phyloP scores from a whole-genome alignment of 176 grass and related monocot genomes.

The Raddia distichophylla region DNA sequence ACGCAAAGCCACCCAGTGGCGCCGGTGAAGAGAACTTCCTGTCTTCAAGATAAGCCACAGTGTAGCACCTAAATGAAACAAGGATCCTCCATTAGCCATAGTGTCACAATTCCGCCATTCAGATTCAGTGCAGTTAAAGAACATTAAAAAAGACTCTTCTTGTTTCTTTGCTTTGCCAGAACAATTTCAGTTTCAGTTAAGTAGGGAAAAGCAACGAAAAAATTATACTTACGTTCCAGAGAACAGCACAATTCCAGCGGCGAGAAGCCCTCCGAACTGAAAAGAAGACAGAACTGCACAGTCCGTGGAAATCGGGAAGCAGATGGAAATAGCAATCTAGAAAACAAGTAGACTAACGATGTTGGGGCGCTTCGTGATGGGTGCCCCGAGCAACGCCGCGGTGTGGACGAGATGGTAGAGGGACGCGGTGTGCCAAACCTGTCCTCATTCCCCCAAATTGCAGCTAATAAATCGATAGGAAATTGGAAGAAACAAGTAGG shows the following conservation, averaged over 20 bases:
- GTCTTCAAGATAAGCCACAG: slow-evolving; percentile 83
- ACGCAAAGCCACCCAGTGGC: slow-evolving; percentile 86
- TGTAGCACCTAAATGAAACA: slow-evolving; percentile 70
- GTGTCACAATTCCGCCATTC: not conserved
- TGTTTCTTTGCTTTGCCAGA: not conserved
- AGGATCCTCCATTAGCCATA: not conserved
- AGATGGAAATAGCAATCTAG: not conserved
- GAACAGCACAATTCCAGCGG: slow-evolving; percentile 77
- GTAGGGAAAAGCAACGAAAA: not conserved
- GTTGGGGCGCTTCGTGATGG: slow-evolving; percentile 68
- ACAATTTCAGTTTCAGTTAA: not conserved
- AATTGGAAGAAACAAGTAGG: not conserved
- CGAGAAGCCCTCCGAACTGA: slow-evolving; percentile 93
- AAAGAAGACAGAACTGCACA: slow-evolving; percentile 22
- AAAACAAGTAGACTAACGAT: slow-evolving; percentile 47
- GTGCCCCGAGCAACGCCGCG: slow-evolving; percentile 83
- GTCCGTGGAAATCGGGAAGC: not conserved
- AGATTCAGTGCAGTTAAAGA: not conserved
- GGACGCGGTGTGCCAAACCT: slow-evolving; percentile 94
- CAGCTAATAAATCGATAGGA: not conserved
- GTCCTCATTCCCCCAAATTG: not conserved
- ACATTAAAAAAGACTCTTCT: not conserved
- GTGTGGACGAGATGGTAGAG: slow-evolving; percentile 94
- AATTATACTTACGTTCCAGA: slow-evolving; percentile 79
- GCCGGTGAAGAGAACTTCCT: slow-evolving; percentile 71